phyloP scores from a whole-genome alignment of 139 green algal genomes.

The Chloropicon primus region DNA sequence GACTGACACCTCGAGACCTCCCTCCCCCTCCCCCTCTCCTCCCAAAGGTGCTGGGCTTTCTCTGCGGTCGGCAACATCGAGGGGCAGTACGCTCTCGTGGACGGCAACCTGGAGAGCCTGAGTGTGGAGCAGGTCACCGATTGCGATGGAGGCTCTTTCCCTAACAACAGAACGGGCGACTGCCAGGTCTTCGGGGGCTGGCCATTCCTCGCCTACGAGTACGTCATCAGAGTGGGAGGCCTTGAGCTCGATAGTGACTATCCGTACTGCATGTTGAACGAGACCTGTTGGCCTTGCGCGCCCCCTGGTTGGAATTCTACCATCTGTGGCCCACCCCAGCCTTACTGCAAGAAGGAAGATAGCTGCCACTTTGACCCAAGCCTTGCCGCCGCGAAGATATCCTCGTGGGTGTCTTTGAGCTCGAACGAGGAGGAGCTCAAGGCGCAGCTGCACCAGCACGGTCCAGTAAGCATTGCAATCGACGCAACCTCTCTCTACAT shows the following conservation, averaged over 20 bases:
- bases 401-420: not conserved
- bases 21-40: too few species aligned
- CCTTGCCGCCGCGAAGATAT: not conserved
- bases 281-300: not conserved
- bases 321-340: not conserved
- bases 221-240: not conserved
- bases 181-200: constrained; percentile 6
- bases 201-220: constrained; percentile 8
- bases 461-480: not conserved
- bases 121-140: constrained; percentile 2
- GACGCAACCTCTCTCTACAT: not conserved
- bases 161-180: not conserved
- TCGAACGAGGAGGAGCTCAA: not conserved
- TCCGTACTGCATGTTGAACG: not conserved
- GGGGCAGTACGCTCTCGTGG: not conserved
- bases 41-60: constrained; percentile 2
- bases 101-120: not conserved
- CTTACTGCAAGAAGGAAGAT: not conserved
- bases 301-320: not conserved
- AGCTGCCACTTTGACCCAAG: not conserved
- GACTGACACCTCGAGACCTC: too few species aligned
- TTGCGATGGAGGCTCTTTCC: not conserved
- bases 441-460: not conserved
- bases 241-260: not conserved
- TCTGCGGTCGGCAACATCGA: constrained; percentile 2